Conservation (phyloP, 306 rosid genomes). For the Vigna angularis region DNA sequence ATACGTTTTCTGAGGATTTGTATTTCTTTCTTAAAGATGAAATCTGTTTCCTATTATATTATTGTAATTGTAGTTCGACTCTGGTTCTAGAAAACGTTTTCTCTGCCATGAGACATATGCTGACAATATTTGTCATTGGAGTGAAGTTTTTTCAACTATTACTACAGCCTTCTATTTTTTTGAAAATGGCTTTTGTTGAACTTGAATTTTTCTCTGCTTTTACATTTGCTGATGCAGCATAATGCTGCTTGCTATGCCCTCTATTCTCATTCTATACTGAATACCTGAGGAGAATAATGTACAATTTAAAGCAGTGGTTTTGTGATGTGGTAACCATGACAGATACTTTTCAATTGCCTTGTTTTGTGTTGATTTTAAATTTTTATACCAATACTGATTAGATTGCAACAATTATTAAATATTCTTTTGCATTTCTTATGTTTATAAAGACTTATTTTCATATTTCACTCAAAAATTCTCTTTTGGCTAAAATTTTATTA, state of each 20-base stretch:
- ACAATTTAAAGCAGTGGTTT: too few species aligned
- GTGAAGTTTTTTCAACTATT: neutral
- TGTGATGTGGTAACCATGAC: neutral
- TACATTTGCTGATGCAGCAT: neutral
- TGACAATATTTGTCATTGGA: neutral
- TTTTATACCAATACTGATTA: neutral
- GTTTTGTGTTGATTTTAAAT: neutral
- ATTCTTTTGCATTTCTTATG: too few species aligned
- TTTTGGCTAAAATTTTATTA: too few species aligned
- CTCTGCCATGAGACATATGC: neutral
- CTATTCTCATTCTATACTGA: constrained; percentile 3
- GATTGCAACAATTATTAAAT: too few species aligned
- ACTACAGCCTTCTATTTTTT: neutral
- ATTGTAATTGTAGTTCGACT: constrained; percentile 6
- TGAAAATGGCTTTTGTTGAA: neutral
- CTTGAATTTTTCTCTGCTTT: constrained; percentile 1
- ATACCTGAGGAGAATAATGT: neutral
- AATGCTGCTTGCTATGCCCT: neutral
- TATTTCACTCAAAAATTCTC: too few species aligned
- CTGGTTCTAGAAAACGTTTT: neutral
- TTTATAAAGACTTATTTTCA: too few species aligned
- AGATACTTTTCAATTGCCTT: neutral
- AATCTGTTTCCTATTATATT: neutral
- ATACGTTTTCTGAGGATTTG: neutral
- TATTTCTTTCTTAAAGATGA: neutral